These are phyloP conservation scores for Aspergillus oerlinghausenensis DNA, from an alignment of 2,329 filamentous ascomycete species.

Conservation along the genomic window DNA sequence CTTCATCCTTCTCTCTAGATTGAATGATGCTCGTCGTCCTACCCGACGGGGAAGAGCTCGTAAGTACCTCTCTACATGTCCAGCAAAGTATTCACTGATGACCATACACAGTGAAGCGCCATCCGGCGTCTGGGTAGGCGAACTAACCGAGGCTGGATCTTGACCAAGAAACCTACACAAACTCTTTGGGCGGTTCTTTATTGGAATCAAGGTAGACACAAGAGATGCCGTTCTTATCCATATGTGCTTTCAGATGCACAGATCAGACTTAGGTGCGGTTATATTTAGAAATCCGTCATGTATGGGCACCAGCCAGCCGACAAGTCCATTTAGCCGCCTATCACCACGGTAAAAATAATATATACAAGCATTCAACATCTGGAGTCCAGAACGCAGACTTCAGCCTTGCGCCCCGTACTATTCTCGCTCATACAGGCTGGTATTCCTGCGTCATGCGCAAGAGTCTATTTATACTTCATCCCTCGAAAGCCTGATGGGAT, in stretches of 20 bases:
- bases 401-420: neutral
- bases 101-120: constrained; percentile 3
- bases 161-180: neutral
- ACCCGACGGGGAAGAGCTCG: neutral
- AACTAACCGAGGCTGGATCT: neutral
- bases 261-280: neutral
- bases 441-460: neutral
- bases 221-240: neutral
- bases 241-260: neutral
- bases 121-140: neutral
- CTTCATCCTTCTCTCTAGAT: too few relatives aligned
- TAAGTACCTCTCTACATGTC: neutral
- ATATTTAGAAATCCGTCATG: neutral
- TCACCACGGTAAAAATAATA: neutral
- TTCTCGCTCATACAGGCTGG: neutral
- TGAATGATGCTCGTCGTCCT: neutral
- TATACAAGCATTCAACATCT: neutral
- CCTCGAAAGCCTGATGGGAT: neutral
- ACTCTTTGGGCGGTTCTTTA: neutral
- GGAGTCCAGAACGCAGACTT: neutral
- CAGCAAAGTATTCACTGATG: neutral
- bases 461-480: neutral
- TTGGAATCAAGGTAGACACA: neutral
- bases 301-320: neutral
- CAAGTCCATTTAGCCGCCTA: neutral